Base-by-base conservation (phyloP, 768 basidiomycete genomes). In the Hydnum rufescens region DNA sequence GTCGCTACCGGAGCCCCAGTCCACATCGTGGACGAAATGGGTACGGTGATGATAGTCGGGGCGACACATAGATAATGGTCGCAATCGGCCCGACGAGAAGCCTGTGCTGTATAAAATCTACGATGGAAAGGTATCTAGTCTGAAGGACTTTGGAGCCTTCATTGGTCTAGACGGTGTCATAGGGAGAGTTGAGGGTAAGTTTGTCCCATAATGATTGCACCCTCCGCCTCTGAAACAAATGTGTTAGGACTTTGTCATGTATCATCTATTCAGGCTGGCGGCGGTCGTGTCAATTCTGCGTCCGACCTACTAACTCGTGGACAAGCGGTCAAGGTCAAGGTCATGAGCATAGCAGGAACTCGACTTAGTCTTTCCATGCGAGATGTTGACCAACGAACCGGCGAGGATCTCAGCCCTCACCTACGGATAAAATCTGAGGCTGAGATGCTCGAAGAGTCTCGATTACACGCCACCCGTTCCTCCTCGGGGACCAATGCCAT, bases 91-190 rank as follows among this genome's bases (percentile, higher is more conserved):
- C 32, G 93, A 99, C 62, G 86, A 92, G 42, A 72, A 71, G 48
- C 90, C 95, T 0, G 68, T 96, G 2, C 64, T 95, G 42, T 97
- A 80, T 76, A 97, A 97, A 71, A 88, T 97, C 30, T 99, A 97
- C 65, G 71, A 74, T 51, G 95, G 93, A 4, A 79, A 76, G 57
- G 79, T 97, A 26, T 72, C 82, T 1, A 78, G 83, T 8, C 59
- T 95, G 59, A 88, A 86, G 66, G 95, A 99, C 55, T 99, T 97
- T 63, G 95, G 95, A 51, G 92, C 88, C 0, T 99, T 99, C 60
- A 82, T 95, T 36, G 74, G 75, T 30, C 65, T 99, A 4, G 92
- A 99, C 56, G 93, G 93, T 28, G 67, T 97, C 46, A 66, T 69
- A 13, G 90, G 90, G 6, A 71, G 89, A 26, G 79, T 74, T 5